Conservation (phyloP, 1,284 basidiomycete genomes). For the Limonomyces culmigenus region DNA sequence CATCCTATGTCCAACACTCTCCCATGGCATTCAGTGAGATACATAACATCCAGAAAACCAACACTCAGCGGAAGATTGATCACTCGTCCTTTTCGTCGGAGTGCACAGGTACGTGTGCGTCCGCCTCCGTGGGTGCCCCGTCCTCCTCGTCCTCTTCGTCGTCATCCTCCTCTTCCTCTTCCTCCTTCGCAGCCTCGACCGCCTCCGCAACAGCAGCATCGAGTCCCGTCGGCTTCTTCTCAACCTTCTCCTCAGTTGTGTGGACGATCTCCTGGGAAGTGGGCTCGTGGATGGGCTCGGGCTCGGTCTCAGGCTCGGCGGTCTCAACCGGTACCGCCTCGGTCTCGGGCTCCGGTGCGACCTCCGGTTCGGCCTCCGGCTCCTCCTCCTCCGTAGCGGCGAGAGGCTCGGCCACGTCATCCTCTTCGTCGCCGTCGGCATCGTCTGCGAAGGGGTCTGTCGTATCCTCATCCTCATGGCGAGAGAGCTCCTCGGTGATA, state of each 20-base stretch:
- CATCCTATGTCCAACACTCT: no score
- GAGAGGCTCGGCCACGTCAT: not conserved
- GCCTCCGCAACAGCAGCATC: not conserved
- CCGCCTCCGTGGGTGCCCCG: not conserved
- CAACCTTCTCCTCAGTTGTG: not conserved
- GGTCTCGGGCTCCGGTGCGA: not conserved
- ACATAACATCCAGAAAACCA: no score
- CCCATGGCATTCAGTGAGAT: no score
- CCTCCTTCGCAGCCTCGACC: constrained; percentile 1
- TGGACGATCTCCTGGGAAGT: not conserved
- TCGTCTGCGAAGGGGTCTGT: not conserved
- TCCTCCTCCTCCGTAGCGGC: not conserved
- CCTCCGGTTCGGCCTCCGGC: not conserved
- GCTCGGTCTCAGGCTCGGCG: not conserved
- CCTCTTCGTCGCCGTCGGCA: not conserved
- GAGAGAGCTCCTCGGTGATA: not conserved
- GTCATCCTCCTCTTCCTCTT: not conserved
- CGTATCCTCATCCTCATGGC: not conserved
- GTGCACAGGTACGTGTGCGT: no score
- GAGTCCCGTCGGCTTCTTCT: not conserved
- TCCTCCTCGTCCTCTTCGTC: not conserved
- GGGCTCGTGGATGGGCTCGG: not conserved
- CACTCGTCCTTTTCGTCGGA: no score
- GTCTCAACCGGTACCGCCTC: not conserved
- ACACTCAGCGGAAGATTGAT: no score